Percentiles rank a stretch among this genome's conserved stretches.
phyloP scores from a whole-genome alignment of 768 basidiomycete genomes.

The Suillus subluteus region DNA sequence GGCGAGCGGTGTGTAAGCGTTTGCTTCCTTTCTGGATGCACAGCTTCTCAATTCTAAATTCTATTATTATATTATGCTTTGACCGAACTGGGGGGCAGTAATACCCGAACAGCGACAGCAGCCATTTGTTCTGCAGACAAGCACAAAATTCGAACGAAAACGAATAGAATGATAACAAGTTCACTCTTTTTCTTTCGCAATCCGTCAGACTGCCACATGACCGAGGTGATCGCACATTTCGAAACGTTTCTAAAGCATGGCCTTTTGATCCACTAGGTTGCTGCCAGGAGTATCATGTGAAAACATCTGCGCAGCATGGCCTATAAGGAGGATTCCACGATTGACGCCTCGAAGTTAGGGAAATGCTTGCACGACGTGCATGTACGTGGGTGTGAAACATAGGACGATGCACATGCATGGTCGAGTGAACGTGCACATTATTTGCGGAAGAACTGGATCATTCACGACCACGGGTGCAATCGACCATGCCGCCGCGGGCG shows the following conservation, averaged over 20 bases:
- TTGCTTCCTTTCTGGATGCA: constrained; percentile 18
- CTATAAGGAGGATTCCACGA: background rate
- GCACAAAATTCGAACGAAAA: background rate
- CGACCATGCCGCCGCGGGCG: background rate
- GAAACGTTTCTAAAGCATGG: background rate
- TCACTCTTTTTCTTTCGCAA: background rate
- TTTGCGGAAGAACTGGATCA: background rate
- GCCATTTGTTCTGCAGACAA: background rate
- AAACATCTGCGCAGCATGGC: background rate
- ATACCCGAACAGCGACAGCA: background rate
- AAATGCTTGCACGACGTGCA: background rate
- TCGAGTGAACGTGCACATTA: background rate
- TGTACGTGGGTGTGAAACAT: background rate
- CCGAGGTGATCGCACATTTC: background rate
- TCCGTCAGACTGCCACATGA: background rate
- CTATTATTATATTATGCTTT: background rate
- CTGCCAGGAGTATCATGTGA: background rate
- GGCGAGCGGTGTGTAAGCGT: constrained; percentile 14
- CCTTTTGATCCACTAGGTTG: background rate
- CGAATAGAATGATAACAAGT: background rate
- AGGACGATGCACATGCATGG: background rate
- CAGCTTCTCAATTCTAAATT: constrained; percentile 9
- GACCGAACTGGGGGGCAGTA: background rate
- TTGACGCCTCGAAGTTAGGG: background rate
- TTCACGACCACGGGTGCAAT: background rate